Conservation (phyloP, 805 yeast genomes). For the Isabelozyma rhagii region DNA sequence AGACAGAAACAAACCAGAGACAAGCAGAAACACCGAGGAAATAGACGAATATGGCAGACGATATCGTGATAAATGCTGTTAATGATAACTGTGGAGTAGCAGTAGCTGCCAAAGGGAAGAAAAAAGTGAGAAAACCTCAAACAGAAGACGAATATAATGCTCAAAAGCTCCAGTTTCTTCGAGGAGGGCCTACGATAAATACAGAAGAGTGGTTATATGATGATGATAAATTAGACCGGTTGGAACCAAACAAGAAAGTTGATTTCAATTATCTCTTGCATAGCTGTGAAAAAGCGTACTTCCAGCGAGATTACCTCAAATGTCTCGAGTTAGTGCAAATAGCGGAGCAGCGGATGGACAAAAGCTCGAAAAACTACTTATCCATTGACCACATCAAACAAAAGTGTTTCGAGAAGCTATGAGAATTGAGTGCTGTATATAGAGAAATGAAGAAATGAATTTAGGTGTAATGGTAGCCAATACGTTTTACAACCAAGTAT, state of each 20-base stretch:
- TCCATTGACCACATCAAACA: conserved; percentile 48
- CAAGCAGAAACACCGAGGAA: background rate
- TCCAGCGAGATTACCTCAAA: conserved; percentile 43
- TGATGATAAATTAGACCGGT: conserved; percentile 16
- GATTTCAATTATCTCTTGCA: conserved; percentile 55
- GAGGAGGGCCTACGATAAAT: conserved; percentile 57
- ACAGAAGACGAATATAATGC: conserved; percentile 55
- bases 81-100: background rate
- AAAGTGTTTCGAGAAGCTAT: conserved; percentile 26
- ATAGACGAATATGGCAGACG: background rate
- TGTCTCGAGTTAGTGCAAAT: conserved; percentile 47
- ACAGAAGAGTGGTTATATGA: conserved; percentile 43
- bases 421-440: background rate
- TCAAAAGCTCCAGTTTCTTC: conserved; percentile 51
- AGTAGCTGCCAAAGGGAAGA: background rate
- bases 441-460: background rate
- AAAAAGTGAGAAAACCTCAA: conserved; percentile 64
- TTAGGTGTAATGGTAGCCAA: background rate
- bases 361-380: conserved; percentile 33
- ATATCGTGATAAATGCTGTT: background rate
- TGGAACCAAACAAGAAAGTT: conserved; percentile 40
- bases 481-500: background rate
- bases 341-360: conserved; percentile 21
- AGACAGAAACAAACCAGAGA: background rate
- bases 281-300: conserved; percentile 65